phyloP scores from a whole-genome alignment of 306 rosid species.

The Vigna reflexopilosa region DNA sequence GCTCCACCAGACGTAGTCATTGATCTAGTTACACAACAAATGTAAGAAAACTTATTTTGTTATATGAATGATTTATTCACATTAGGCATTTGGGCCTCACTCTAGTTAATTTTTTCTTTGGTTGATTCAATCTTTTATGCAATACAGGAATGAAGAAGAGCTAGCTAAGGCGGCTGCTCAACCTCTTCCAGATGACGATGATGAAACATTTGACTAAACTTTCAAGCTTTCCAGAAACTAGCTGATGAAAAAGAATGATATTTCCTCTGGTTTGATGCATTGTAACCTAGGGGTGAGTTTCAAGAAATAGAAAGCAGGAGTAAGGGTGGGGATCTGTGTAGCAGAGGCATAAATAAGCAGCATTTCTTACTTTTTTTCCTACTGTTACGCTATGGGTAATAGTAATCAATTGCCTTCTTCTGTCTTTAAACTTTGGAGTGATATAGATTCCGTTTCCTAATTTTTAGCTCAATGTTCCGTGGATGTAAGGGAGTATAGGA shows the following conservation, averaged over 20 bases:
- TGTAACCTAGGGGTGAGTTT: conserved; percentile 25
- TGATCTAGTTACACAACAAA: conserved; percentile 64
- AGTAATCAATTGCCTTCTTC: conserved; percentile 6
- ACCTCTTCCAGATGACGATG: conserved; percentile 81
- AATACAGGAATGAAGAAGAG: conserved; percentile 69
- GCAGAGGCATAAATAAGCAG: conserved; percentile 25
- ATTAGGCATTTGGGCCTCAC: not conserved
- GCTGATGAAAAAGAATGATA: not conserved
- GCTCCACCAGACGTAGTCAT: conserved; percentile 81
- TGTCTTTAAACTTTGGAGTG: conserved; percentile 1
- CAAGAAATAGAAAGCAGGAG: conserved; percentile 32
- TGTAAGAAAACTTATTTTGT: conserved; percentile 40
- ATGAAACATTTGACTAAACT: conserved; percentile 56
- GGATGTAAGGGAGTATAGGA: not conserved
- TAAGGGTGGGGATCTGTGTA: conserved; percentile 6
- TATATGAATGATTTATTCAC: not conserved
- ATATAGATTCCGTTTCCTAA: not conserved
- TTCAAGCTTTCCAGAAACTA: conserved; percentile 8
- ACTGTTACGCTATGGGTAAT: not conserved
- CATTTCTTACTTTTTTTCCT: conserved; percentile 1
- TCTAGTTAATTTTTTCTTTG: not conserved
- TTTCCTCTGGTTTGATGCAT: not conserved
- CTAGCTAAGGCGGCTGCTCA: conserved; percentile 58
- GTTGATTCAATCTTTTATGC: conserved; percentile 9
- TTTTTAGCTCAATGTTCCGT: not conserved